A percentile compares a stretch with the other conserved stretches of the same genome.
Evolutionary conservation across 192 early-diverging fungal species (phyloP).

Genomic region (Coemansia sp.): DNA sequence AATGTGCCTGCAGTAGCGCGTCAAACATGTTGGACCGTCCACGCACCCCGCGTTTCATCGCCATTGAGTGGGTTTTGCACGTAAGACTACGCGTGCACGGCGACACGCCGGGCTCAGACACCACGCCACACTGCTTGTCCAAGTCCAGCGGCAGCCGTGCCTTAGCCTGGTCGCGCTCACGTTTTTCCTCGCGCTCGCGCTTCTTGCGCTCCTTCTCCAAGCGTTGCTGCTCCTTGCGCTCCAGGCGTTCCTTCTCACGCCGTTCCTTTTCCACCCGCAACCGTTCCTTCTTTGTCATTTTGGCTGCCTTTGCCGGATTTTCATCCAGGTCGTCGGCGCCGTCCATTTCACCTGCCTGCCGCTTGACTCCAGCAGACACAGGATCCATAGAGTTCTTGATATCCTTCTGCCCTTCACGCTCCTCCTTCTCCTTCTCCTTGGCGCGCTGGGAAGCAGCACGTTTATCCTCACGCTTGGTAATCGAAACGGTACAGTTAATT

Average conservation of each 20-base stretch:
- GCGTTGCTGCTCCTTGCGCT: constrained; percentile 40
- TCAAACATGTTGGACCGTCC: constrained; percentile 87
- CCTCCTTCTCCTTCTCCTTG: constrained; percentile 12
- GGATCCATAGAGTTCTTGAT: not conserved
- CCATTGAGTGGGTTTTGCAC: constrained; percentile 94
- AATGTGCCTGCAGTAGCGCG: constrained; percentile 68
- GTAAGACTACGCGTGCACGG: constrained; percentile 86
- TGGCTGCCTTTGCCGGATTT: constrained; percentile 16
- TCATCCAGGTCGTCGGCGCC: constrained; percentile 3
- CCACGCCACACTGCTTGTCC: constrained; percentile 90
- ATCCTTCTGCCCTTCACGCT: constrained; percentile 1
- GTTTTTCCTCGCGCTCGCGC: constrained; percentile 56
- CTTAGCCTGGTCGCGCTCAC: constrained; percentile 50
- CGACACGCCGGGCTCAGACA: constrained; percentile 52
- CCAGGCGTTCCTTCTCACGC: constrained; percentile 33
- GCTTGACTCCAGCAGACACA: constrained; percentile 16
- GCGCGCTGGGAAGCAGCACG: not conserved
- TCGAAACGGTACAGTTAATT: constrained; percentile 36
- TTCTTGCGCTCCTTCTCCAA: constrained; percentile 49
- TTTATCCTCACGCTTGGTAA: constrained; percentile 37
- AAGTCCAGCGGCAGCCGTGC: constrained; percentile 72
- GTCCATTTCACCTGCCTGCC: constrained; percentile 20
- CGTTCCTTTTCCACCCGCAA: constrained; percentile 44
- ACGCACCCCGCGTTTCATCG: constrained; percentile 75
- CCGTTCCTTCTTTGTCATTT: constrained; percentile 43